Conservation (phyloP, 2,329 filamentous ascomycete species). For the Didymella lethalis region DNA sequence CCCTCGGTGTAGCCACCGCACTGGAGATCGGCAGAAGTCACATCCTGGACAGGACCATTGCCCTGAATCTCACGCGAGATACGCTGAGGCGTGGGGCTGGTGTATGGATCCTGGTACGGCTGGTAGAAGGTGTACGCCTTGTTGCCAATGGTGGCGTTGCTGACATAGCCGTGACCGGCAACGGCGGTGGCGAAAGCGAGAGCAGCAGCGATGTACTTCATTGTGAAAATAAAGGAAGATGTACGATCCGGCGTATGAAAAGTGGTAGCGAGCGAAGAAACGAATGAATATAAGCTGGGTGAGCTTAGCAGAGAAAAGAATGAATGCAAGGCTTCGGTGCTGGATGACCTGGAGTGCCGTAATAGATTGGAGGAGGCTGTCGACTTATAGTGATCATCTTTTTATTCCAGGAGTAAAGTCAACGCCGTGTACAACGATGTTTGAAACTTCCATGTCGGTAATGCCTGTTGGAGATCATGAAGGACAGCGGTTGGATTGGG, state of each 20-base stretch:
- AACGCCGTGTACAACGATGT: slow-evolving; percentile 24
- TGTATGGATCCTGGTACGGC: slow-evolving; percentile 48
- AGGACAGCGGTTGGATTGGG: slow-evolving; percentile 42
- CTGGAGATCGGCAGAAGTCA: slow-evolving; percentile 63
- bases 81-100: slow-evolving; percentile 53
- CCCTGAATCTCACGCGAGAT: slow-evolving; percentile 66
- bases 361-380: slow-evolving; percentile 29
- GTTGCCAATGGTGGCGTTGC: slow-evolving; percentile 46
- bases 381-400: slow-evolving; percentile 32
- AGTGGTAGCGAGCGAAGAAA: slow-evolving; percentile 18
- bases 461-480: slow-evolving; percentile 38
- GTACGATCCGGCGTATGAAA: slow-evolving; percentile 21
- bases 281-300: slow-evolving; percentile 24
- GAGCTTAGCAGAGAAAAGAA: slow-evolving; percentile 26
- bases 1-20: slow-evolving; percentile 63
- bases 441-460: slow-evolving; percentile 32
- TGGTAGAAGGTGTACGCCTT: slow-evolving; percentile 48
- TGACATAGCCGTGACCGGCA: slow-evolving; percentile 48
- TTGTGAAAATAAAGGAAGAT: slow-evolving; percentile 27
- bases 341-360: slow-evolving; percentile 26
- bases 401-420: slow-evolving; percentile 30
- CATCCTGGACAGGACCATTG: slow-evolving; percentile 65
- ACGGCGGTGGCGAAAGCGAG: slow-evolving; percentile 41
- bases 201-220: slow-evolving; percentile 45
- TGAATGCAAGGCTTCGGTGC: slow-evolving; percentile 30